Conservation (phyloP, 139 green algal genomes). For the Volvox africanus region DNA sequence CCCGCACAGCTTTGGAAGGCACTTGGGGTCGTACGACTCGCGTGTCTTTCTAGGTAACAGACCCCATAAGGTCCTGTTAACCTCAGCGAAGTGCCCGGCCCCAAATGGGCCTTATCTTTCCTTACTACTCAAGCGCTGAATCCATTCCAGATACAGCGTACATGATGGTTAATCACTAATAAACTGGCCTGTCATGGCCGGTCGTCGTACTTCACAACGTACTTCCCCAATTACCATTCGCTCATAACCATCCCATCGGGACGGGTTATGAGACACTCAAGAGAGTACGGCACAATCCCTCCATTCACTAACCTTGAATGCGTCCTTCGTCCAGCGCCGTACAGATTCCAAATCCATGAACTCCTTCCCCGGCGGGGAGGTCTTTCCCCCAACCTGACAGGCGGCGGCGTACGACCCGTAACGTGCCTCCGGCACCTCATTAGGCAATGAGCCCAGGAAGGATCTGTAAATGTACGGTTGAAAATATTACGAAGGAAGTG, state of each 20-base stretch:
- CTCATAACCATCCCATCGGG: no score
- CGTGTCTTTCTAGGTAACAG: neutral
- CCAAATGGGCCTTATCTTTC: no score
- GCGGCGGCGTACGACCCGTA: neutral
- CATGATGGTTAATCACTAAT: no score
- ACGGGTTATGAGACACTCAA: no score
- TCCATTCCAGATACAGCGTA: no score
- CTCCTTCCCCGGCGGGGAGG: no score
- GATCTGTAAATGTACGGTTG: neutral
- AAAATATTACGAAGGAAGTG: neutral
- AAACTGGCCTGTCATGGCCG: no score
- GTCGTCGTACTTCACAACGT: no score
- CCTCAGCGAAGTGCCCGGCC: no score
- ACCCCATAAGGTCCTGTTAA: neutral
- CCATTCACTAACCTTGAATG: conserved; percentile 13
- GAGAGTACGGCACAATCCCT: no score
- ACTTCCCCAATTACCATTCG: no score
- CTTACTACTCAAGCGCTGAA: no score
- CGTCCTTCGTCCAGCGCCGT: neutral
- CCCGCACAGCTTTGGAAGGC: neutral
- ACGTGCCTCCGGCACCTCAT: neutral
- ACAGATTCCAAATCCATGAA: neutral
- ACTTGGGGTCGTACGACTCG: neutral
- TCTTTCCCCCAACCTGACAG: neutral
- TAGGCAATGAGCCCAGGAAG: conserved; percentile 9